These are phyloP conservation scores for Suillus fuscotomentosus DNA, from an alignment of 768 basidiomycete species.

Conservation along the genomic window DNA sequence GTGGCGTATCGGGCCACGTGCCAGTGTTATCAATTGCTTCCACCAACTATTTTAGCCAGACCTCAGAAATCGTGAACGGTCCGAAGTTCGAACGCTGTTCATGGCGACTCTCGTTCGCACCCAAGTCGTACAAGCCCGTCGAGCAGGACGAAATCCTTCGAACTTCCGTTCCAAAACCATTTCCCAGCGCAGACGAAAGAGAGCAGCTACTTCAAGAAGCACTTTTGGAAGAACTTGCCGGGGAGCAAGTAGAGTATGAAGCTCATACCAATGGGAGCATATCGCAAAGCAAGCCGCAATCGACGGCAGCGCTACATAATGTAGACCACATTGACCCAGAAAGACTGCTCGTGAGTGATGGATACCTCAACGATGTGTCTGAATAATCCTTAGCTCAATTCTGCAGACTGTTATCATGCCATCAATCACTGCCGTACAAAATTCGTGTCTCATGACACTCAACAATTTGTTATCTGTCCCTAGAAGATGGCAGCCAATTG, in stretches of 20 bases:
- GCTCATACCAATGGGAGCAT: not conserved
- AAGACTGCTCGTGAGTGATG: not conserved
- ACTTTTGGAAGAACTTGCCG: constrained; percentile 22
- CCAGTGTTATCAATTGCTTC: not conserved
- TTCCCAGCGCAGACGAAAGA: constrained; percentile 10
- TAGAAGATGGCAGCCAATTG: constrained; percentile 12
- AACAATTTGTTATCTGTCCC: constrained; percentile 62
- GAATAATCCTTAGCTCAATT: not conserved
- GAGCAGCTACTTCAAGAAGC: constrained; percentile 9
- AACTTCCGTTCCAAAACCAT: constrained; percentile 9
- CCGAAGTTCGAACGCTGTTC: not conserved
- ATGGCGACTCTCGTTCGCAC: constrained; percentile 31
- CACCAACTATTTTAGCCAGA: constrained; percentile 1
- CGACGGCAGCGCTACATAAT: not conserved
- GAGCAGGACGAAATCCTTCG: constrained; percentile 9
- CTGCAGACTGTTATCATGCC: constrained; percentile 60
- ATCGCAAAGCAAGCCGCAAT: not conserved
- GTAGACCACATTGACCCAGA: not conserved
- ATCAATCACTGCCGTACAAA: constrained; percentile 72
- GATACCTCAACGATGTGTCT: not conserved
- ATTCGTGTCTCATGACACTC: constrained; percentile 72
- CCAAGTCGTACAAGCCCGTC: not conserved
- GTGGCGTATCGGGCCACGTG: not conserved
- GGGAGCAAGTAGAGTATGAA: constrained; percentile 21
- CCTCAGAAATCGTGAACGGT: not conserved